Evolutionary conservation across 2,329 filamentous ascomycete species (phyloP), one percentile per base, ranked within the genome.

Genomic region (Trichoderma sp.): DNA sequence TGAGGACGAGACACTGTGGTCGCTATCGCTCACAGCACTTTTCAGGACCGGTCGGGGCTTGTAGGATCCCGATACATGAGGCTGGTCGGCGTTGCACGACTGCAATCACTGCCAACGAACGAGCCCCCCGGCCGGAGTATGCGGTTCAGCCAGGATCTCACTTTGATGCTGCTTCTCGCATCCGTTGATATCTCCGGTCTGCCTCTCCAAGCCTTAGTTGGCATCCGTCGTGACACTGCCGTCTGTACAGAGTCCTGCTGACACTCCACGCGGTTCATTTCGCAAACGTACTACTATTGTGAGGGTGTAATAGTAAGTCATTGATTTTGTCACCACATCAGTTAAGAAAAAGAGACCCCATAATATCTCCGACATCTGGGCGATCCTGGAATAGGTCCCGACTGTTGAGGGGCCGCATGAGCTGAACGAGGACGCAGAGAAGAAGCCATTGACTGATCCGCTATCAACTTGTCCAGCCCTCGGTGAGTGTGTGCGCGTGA

Each of bases 1-100:
- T 14, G 5, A 12, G 4, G 10, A 14, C 34, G 34, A 39, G 10
- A 14, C 12, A 14, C 12, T 12, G 34, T 39, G 10, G 34, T 9
- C 3, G 34, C 12, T 3, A 14, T 39, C 10, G 34, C 4, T 14
- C 3, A 14, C 12, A 3, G 7, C 34, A 5, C 15, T 24, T 28
- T 43, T 54, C 47, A 48, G 39, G 47, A 17, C n/a, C 12, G 1
- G 48, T 62, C 58, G 58, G 48, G 17, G 58, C 41, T 54, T 44
- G 39, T 28, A 28, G 24, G 39, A 24, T 52, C 48, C 34, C 58
- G 58, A 21, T 45, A 45, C 21, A 28, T 47, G 58, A 52, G 47
- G 47, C 58, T 62, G 58, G 48, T 48, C 48, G 19, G 30, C 45
- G 43, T 41, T 60, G 57, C 57, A 26, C 28, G 45, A 50, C 47